phyloP scores from a whole-genome alignment of 371 early-diverging fungal genomes.

The Smittium mucronatum region DNA sequence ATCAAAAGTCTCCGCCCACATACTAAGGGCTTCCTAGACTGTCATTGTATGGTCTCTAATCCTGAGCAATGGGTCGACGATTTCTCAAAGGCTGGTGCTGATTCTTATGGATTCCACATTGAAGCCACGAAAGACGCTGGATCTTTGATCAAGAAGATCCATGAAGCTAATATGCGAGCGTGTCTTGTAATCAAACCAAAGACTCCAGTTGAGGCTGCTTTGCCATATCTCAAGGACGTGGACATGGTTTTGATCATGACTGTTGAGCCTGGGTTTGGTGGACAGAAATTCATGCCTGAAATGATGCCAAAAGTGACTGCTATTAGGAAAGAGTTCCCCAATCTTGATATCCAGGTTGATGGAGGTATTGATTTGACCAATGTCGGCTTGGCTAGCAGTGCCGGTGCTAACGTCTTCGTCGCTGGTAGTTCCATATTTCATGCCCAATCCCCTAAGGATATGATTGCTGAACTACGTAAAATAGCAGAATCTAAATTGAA shows the following conservation, averaged over 20 bases:
- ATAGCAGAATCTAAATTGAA: constrained; percentile 35
- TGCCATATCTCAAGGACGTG: constrained; percentile 48
- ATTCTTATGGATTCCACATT: constrained; percentile 82
- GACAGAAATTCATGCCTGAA: constrained; percentile 81
- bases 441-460: constrained; percentile 53
- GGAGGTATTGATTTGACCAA: constrained; percentile 86
- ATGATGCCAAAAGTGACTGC: constrained; percentile 69
- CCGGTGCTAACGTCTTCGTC: constrained; percentile 98
- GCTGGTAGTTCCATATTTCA: constrained; percentile 93
- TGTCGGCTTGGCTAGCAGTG: constrained; percentile 71
- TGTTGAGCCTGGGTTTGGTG: constrained; percentile 97
- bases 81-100: constrained; percentile 87
- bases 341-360: constrained; percentile 95
- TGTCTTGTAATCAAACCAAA: constrained; percentile 91
- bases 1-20: constrained; percentile 76
- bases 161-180: constrained; percentile 77
- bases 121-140: constrained; percentile 76
- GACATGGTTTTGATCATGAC: constrained; percentile 97
- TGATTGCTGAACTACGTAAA: constrained; percentile 52
- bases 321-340: constrained; percentile 63
- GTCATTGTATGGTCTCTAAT: constrained; percentile 93
- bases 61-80: constrained; percentile 93
- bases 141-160: constrained; percentile 62
- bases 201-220: constrained; percentile 66
- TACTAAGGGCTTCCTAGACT: constrained; percentile 88